Conservation (phyloP, 202 grass and related monocot species). For the Alloteropsis angusta region DNA sequence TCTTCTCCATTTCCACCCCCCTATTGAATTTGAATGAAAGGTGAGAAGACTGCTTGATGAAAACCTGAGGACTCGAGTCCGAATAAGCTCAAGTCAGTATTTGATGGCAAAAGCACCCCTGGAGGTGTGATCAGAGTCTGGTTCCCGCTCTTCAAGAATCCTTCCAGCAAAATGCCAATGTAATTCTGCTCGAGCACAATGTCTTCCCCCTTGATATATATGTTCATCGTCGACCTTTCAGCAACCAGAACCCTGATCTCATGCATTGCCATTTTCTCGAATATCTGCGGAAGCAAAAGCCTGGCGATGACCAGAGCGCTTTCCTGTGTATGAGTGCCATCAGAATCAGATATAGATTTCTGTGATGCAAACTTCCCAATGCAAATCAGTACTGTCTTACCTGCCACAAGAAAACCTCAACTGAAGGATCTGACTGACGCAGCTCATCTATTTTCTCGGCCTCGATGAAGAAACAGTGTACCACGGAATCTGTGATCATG, state of each 20-base stretch:
- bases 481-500: conserved; percentile 70
- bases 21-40: not conserved
- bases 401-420: conserved; percentile 93
- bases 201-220: conserved; percentile 76
- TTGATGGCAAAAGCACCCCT: conserved; percentile 39
- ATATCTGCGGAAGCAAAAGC: conserved; percentile 69
- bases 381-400: conserved; percentile 13
- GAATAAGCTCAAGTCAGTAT: conserved; percentile 42
- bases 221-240: conserved; percentile 63
- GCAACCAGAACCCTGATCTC: conserved; percentile 68
- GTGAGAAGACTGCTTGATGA: not conserved
- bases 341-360: not conserved
- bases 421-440: conserved; percentile 38
- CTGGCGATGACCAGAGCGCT: conserved; percentile 59
- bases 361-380: not conserved
- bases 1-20: too few relatives aligned
- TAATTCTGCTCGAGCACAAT: conserved; percentile 46
- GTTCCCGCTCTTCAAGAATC: conserved; percentile 55
- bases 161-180: conserved; percentile 76
- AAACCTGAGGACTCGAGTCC: conserved; percentile 72
- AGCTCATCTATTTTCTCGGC: conserved; percentile 74
- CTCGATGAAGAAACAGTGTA: conserved; percentile 86
- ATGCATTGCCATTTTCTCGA: conserved; percentile 86
- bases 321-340: conserved; percentile 42
- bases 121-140: conserved; percentile 58